Percentiles rank a stretch among this genome's conserved stretches.
These are phyloP conservation scores for Draba incana DNA, from an alignment of 345 rosid genomes.

Conservation along the genomic window DNA sequence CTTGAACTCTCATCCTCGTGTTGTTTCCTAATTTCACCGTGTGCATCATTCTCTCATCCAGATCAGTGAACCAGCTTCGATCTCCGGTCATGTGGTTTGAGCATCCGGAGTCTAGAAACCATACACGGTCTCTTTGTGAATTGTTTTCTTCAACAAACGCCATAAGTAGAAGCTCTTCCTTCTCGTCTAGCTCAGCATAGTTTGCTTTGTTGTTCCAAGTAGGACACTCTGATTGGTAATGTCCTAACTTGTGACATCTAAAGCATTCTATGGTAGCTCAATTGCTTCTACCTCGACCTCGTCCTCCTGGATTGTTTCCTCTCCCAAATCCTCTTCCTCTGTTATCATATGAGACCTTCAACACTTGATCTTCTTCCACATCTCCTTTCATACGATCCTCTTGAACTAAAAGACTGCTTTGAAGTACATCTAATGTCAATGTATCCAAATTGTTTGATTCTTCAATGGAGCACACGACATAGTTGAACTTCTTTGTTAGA, in stretches of 20 bases:
- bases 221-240: not conserved
- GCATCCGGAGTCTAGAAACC: conserved; percentile 1
- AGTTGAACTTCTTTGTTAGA: not conserved
- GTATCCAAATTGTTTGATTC: not conserved
- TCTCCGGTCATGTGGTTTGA: conserved; percentile 26
- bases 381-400: not conserved
- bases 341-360: not conserved
- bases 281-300: not conserved
- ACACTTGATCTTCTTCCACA: not conserved
- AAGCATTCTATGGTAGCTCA: not conserved
- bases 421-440: not conserved
- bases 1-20: not conserved
- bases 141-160: not conserved
- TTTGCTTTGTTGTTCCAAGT: not conserved
- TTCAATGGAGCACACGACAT: not conserved
- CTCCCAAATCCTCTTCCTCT: not conserved
- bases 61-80: not conserved
- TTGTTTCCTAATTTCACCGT: not conserved
- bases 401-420: not conserved
- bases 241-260: not conserved
- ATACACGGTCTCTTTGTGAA: not conserved
- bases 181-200: not conserved
- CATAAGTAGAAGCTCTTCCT: not conserved
- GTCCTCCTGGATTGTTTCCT: not conserved
- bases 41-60: not conserved